Evolutionary conservation across 129 eudicot species (phyloP), one percentile per base, ranked within the genome.

Genomic region (Saposhnikovia divaricata): DNA sequence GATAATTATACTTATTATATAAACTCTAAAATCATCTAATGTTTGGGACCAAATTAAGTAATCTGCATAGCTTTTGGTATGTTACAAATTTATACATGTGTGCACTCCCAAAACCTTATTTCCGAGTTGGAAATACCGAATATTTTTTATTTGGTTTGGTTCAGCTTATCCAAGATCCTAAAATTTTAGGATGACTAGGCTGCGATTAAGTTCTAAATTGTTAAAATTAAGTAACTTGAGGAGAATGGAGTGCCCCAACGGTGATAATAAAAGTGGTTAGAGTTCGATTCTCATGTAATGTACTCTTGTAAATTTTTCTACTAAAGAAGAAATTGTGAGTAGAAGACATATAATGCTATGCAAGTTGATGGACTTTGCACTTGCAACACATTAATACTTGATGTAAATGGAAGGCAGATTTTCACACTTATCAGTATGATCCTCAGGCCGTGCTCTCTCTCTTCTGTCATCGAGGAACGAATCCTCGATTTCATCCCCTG

Each of bases 391-490:
- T 12, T 16, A 5, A 16, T 34, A 5, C 23, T 6, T 8, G 31
- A 57, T 19, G 47, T 4, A 15, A 0, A 31, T 0, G 21, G 28
- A 15, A 63, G 85, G 72, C 57, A 85, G 16, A 74, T 79, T 76
- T 38, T 72, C 72, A 42, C 37, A 84, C 75, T 44, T 76, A 28
- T 53, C 79, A 25, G 51, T 65, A 13, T 65, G 51, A 18, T 59
- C 75, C 72, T 51, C 81, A 15, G 87, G 81, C 59, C 69, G 84
- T 88, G 90, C 90, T 90, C 87, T 78, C 92, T 87, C 96, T 90
- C 92, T 90, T 90, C 96, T 90, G 92, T 90, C 96, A 90, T 85
- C 96, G 13, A 80, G 80, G 55, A 57, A 70, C 27, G 80, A 83
- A 40, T 68, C 83, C 42, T 78, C 80, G 85, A 71, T 46, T 59